phyloP scores from a whole-genome alignment of 1,284 basidiomycete genomes.

The Wolfiporia cocos region DNA sequence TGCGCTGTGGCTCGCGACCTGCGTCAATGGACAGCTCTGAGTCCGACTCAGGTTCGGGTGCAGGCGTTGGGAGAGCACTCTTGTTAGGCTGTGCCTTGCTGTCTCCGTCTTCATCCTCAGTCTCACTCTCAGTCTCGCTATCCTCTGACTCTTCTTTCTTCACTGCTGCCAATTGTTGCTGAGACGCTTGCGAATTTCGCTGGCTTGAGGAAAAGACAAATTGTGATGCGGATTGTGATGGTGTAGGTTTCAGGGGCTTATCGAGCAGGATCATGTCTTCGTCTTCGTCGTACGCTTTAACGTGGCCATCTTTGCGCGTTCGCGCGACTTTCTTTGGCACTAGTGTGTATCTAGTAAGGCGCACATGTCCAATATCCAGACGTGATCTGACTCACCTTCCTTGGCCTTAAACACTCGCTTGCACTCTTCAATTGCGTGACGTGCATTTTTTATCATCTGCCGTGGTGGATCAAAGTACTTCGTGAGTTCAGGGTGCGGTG shows the following conservation, averaged over 20 bases:
- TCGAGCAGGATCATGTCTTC: conserved; percentile 63
- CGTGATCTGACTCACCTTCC: conserved; percentile 39
- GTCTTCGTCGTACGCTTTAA: conserved; percentile 56
- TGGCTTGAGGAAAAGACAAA: conserved; percentile 1
- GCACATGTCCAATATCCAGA: not conserved
- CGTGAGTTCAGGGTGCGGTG: conserved; percentile 77
- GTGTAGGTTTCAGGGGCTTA: conserved; percentile 27
- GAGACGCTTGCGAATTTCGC: conserved; percentile 4
- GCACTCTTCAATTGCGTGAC: conserved; percentile 52
- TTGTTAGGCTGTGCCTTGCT: conserved; percentile 23
- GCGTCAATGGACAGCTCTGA: conserved; percentile 40
- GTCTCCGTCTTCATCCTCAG: conserved; percentile 26
- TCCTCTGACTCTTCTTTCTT: conserved; percentile 22
- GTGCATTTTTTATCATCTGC: conserved; percentile 55
- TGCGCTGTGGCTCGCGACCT: conserved; percentile 42
- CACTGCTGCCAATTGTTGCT: conserved; percentile 8
- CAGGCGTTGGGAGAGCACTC: conserved; percentile 11
- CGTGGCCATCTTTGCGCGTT: conserved; percentile 51
- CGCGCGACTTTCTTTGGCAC: conserved; percentile 51
- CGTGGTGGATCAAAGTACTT: conserved; percentile 82
- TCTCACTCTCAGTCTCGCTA: conserved; percentile 23
- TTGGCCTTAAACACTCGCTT: conserved; percentile 69
- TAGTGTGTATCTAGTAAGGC: conserved; percentile 18
- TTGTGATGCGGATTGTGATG: conserved; percentile 10
- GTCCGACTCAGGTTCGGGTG: conserved; percentile 41